phyloP scores from a whole-genome alignment of 1,284 basidiomycete species.

The Pyrrhoderma noxium region DNA sequence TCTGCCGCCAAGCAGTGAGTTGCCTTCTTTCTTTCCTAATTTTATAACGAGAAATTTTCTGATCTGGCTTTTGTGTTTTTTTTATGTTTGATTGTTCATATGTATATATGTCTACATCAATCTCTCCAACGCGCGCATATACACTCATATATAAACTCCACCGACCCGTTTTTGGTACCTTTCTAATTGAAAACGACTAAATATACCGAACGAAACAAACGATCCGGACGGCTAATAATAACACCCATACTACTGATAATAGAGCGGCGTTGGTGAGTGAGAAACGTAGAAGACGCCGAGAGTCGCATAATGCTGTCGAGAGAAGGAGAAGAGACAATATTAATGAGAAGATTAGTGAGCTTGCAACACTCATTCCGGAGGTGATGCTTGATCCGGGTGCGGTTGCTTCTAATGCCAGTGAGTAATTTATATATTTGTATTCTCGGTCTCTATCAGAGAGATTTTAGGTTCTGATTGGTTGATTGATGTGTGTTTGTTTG shows the following conservation, averaged over 20 bases:
- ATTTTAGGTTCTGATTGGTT: too few relatives aligned
- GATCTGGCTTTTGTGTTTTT: background rate
- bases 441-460: too few relatives aligned
- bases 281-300: constrained; percentile 70
- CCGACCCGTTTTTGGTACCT: too few relatives aligned
- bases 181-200: too few relatives aligned
- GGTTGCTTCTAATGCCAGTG: constrained; percentile 23
- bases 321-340: constrained; percentile 83
- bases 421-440: background rate
- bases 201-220: too few relatives aligned
- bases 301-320: constrained; percentile 90
- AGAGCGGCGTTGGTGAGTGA: constrained; percentile 54
- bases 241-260: too few relatives aligned
- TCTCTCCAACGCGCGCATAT: too few relatives aligned
- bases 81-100: too few relatives aligned
- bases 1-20: constrained; percentile 38
- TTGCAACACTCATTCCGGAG: constrained; percentile 83
- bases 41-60: background rate
- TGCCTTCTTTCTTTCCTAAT: constrained; percentile 4
- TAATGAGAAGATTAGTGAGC: constrained; percentile 88
- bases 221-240: too few relatives aligned
- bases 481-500: too few relatives aligned
- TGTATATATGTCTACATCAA: too few relatives aligned
- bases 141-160: too few relatives aligned
- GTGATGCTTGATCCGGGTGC: constrained; percentile 61